Conservation (phyloP, 257 asterid species). For the Eustoma russellianum region DNA sequence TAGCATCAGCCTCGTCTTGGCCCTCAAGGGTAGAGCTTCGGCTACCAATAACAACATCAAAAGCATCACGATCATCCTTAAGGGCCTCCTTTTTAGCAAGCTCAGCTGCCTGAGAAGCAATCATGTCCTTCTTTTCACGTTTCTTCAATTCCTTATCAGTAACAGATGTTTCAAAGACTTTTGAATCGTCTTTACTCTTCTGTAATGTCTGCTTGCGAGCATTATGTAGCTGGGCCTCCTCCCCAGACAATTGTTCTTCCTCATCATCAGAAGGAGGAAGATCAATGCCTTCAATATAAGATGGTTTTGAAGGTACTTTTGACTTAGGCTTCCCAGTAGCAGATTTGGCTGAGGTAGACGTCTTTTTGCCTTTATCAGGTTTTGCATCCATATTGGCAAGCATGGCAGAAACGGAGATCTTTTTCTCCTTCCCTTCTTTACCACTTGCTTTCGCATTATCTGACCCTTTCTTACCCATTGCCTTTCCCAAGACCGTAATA, state of each 20-base stretch:
- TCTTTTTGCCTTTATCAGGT: background rate
- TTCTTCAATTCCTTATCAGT: background rate
- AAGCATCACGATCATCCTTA: conserved; percentile 2
- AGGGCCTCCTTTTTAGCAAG: conserved; percentile 1
- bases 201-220: background rate
- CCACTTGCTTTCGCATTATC: conserved; percentile 1
- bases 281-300: conserved; percentile 7
- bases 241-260: background rate
- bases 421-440: conserved; percentile 5
- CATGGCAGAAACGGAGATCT: conserved; percentile 8
- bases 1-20: conserved; percentile 5
- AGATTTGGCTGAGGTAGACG: background rate
- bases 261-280: conserved; percentile 11
- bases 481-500: background rate
- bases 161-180: background rate
- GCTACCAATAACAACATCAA: background rate
- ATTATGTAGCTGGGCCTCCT: background rate
- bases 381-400: conserved; percentile 11
- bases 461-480: conserved; percentile 11
- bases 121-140: background rate
- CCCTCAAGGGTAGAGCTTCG: background rate
- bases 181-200: background rate
- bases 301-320: background rate
- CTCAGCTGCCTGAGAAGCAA: conserved; percentile 2
- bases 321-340: conserved; percentile 1